A percentile compares a stretch with the other conserved stretches of the same genome.
phyloP scores from a whole-genome alignment of 495 filamentous ascomycete genomes.

The Collariella sp. region DNA sequence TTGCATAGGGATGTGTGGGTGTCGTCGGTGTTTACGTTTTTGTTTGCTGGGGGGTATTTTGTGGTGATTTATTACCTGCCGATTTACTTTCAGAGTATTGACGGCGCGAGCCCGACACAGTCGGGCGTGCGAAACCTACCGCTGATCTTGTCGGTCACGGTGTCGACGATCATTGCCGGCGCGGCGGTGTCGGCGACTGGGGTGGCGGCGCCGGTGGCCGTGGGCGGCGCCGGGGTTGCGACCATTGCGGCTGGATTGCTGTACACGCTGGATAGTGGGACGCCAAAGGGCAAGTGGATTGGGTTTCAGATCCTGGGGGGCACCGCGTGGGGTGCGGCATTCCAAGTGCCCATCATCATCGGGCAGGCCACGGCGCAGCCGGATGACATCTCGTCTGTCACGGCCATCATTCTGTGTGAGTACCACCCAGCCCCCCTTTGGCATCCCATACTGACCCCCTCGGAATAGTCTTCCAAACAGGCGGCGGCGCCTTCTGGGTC shows the following conservation, averaged over 20 bases:
- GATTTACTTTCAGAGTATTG: conserved; percentile 54
- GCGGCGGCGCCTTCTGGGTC: conserved; percentile 42
- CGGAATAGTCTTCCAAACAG: conserved; percentile 43
- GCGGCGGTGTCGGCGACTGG: conserved; percentile 38
- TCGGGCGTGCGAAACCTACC: conserved; percentile 48
- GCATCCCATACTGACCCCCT: conserved; percentile 19
- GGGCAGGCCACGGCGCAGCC: conserved; percentile 44
- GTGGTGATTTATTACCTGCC: conserved; percentile 51
- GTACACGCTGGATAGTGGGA: conserved; percentile 39
- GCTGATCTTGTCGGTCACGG: conserved; percentile 43
- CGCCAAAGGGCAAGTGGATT: conserved; percentile 42
- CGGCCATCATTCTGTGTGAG: conserved; percentile 45
- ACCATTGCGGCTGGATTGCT: conserved; percentile 47
- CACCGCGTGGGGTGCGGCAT: conserved; percentile 40
- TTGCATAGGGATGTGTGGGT: conserved; percentile 35
- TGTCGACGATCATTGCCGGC: conserved; percentile 40
- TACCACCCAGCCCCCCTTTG: background rate
- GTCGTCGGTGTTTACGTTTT: conserved; percentile 29
- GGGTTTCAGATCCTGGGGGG: conserved; percentile 54
- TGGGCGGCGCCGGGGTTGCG: conserved; percentile 47
- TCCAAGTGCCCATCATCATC: conserved; percentile 47
- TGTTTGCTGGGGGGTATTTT: conserved; percentile 39
- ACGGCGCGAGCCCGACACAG: conserved; percentile 34
- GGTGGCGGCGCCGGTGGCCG: conserved; percentile 42
- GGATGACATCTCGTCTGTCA: conserved; percentile 26